These are phyloP conservation scores for Chrysochromulina parva DNA, from an alignment of 78 protist species.

Conservation along the genomic window DNA sequence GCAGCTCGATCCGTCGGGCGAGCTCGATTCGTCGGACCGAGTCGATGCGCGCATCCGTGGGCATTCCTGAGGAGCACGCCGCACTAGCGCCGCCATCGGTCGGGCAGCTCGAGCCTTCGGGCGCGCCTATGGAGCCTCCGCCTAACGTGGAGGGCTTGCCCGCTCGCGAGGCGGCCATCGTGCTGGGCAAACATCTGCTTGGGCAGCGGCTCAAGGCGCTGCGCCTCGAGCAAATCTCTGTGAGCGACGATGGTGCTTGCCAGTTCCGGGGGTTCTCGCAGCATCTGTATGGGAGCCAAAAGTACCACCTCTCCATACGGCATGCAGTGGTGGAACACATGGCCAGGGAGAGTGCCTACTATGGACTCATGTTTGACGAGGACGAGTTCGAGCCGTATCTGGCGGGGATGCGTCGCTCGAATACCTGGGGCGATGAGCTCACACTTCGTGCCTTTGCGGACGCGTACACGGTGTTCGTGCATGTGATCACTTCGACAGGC, in stretches of 20 bases:
- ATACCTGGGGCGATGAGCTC: slow-evolving; percentile 50
- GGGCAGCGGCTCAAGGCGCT: too few species aligned
- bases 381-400: not conserved
- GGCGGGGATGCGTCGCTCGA: not conserved
- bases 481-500: not conserved
- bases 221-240: too few species aligned
- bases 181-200: too few species aligned
- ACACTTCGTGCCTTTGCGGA: slow-evolving; percentile 48
- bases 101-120: too few species aligned
- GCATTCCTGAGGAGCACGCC: too few species aligned
- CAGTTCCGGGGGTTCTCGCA: not conserved
- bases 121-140: too few species aligned
- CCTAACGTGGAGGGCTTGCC: too few species aligned
- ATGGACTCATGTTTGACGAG: not conserved
- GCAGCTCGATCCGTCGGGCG: too few species aligned
- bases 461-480: not conserved
- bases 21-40: too few species aligned
- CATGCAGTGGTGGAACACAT: not conserved
- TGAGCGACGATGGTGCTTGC: slow-evolving; percentile 23
- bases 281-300: not conserved
- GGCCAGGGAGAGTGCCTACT: not conserved
- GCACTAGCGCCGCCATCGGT: too few species aligned
- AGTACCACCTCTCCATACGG: not conserved
- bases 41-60: too few species aligned
- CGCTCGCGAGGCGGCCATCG: too few species aligned